Conservation (phyloP, 352 stramenopile genomes). For the Pythium dissotocum region DNA sequence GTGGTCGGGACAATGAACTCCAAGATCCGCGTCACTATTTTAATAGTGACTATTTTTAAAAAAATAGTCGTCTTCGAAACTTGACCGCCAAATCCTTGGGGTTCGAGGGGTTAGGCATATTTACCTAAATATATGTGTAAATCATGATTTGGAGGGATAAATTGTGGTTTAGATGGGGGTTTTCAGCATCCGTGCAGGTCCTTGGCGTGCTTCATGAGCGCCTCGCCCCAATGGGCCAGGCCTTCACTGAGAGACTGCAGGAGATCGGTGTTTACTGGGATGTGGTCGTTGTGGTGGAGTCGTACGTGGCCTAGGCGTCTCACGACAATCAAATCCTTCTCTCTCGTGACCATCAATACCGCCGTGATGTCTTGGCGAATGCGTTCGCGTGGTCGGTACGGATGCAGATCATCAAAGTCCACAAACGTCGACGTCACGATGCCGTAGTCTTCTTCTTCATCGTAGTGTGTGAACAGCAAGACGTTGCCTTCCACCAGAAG, state of each 20-base stretch:
- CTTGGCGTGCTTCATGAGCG: constrained; percentile 33
- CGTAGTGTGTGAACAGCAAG: constrained; percentile 22
- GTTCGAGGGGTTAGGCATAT: no score
- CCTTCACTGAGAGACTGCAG: constrained; percentile 38
- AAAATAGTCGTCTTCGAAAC: not conserved
- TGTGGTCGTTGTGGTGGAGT: constrained; percentile 31
- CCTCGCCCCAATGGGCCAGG: constrained; percentile 39
- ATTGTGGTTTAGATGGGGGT: not conserved
- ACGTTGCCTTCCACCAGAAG: constrained; percentile 32
- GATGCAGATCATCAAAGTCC: constrained; percentile 39
- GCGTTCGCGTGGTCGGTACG: constrained; percentile 31
- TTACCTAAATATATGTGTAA: no score
- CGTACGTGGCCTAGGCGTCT: constrained; percentile 32
- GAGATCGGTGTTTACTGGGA: constrained; percentile 27
- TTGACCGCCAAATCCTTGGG: no score
- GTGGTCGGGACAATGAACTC: not conserved
- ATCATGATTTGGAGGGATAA: no score
- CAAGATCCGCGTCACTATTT: not conserved
- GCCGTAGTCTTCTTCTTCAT: constrained; percentile 28
- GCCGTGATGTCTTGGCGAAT: constrained; percentile 42
- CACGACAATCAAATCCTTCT: constrained; percentile 25
- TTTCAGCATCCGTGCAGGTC: not conserved
- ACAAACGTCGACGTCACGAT: constrained; percentile 37
- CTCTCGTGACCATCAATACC: constrained; percentile 29
- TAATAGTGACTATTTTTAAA: no score